phyloP scores from a whole-genome alignment of 768 basidiomycete genomes.

The Calocera cornea region DNA sequence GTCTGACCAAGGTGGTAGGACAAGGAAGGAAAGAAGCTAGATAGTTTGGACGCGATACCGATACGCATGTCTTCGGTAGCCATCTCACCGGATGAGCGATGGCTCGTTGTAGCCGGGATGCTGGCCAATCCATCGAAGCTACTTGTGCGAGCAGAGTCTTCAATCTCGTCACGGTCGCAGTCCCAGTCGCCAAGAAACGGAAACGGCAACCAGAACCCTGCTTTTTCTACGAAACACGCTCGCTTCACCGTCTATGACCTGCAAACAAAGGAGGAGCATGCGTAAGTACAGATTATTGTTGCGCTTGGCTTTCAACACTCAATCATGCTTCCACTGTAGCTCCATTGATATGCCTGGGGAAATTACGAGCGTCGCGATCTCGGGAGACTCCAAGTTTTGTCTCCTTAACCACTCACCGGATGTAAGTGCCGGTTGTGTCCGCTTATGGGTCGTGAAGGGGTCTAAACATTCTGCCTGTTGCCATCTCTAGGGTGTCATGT shows the following conservation, averaged over 20 bases:
- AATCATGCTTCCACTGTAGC: conserved; percentile 10
- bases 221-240: conserved; percentile 23
- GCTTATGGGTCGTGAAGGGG: neutral
- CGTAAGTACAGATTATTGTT: conserved; percentile 36
- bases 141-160: neutral
- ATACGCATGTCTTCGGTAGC: conserved; percentile 4
- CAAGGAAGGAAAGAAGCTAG: neutral
- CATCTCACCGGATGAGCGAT: conserved; percentile 3
- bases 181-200: conserved; percentile 6
- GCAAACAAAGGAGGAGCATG: conserved; percentile 47
- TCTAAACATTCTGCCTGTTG: conserved; percentile 3
- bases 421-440: conserved; percentile 34
- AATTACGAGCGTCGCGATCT: conserved; percentile 76
- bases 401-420: conserved; percentile 79
- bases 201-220: neutral
- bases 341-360: conserved; percentile 36
- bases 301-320: conserved; percentile 7
- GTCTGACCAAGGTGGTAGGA: neutral
- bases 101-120: neutral
- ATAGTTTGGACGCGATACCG: neutral
- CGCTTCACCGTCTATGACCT: conserved; percentile 69
- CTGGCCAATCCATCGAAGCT: conserved; percentile 1
- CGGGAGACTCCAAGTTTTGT: conserved; percentile 72
- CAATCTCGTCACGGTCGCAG: conserved; percentile 7
- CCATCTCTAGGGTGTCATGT: conserved; percentile 59